These are phyloP conservation scores for Solanum hybrid DNA, from an alignment of 305 asterid species.

Conservation along the genomic window DNA sequence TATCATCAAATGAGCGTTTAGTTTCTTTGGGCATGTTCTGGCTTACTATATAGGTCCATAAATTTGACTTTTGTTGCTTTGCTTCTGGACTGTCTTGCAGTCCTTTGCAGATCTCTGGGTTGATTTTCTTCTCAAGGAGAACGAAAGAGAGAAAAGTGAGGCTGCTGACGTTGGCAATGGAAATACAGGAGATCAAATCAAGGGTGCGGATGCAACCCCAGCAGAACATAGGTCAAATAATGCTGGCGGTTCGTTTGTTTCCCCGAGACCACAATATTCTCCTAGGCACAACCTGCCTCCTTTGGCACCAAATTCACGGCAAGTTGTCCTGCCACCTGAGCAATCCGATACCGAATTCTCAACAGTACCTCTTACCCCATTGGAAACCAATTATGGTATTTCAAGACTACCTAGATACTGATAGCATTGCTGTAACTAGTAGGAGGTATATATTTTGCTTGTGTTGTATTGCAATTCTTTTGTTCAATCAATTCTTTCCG, in stretches of 20 bases:
- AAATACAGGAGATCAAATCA: conserved; percentile 28
- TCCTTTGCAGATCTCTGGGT: conserved; percentile 96
- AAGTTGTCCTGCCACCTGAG: conserved; percentile 29
- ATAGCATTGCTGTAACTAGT: conserved; percentile 23
- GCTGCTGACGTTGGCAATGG: conserved; percentile 32
- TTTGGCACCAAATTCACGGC: conserved; percentile 25
- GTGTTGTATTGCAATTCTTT: conserved; percentile 20
- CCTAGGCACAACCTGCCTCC: conserved; percentile 15
- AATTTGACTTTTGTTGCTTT: not conserved
- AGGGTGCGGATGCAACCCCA: conserved; percentile 19
- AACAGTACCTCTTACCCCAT: conserved; percentile 71
- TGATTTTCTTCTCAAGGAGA: conserved; percentile 90
- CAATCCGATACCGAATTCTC: conserved; percentile 76
- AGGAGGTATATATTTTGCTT: conserved; percentile 19
- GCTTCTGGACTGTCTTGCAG: conserved; percentile 29
- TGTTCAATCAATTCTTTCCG: conserved; percentile 35
- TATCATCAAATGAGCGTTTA: not conserved
- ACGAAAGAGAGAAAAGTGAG: conserved; percentile 60
- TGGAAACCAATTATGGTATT: conserved; percentile 39
- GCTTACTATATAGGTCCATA: not conserved
- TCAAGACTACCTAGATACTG: conserved; percentile 51
- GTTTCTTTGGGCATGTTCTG: not conserved
- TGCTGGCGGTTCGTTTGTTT: conserved; percentile 11
- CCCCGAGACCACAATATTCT: conserved; percentile 15
- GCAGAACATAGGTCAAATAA: conserved; percentile 20